phyloP scores from a whole-genome alignment of 1,139 yeast genomes.

The Starmera stellimalicola region DNA sequence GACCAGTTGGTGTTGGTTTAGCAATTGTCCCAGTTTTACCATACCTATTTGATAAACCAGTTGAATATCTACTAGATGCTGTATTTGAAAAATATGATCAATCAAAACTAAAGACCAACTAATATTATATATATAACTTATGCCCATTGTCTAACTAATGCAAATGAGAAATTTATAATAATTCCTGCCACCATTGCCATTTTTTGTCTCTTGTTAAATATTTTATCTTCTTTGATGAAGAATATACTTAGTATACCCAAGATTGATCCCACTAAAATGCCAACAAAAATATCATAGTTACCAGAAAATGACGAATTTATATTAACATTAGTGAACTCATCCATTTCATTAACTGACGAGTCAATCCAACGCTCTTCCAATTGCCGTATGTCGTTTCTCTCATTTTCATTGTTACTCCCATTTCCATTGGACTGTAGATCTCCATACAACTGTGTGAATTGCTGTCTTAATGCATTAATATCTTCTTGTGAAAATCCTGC shows the following conservation, averaged over 20 bases:
- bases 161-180: slow-evolving; percentile 47
- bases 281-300: slow-evolving; percentile 54
- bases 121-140: slow-evolving; percentile 8
- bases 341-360: slow-evolving; percentile 49
- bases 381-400: slow-evolving; percentile 37
- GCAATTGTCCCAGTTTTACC: slow-evolving; percentile 75
- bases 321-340: slow-evolving; percentile 26
- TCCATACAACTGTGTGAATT: slow-evolving; percentile 64
- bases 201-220: slow-evolving; percentile 48
- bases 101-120: not conserved
- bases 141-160: slow-evolving; percentile 42
- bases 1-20: slow-evolving; percentile 72
- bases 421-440: slow-evolving; percentile 20
- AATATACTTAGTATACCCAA: slow-evolving; percentile 55
- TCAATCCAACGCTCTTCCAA: slow-evolving; percentile 91
- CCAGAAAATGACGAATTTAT: slow-evolving; percentile 26
- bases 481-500: slow-evolving; percentile 82
- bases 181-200: slow-evolving; percentile 59
- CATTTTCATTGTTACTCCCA: not conserved
- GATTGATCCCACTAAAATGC: slow-evolving; percentile 53
- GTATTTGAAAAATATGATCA: slow-evolving; percentile 50
- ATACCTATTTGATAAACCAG: slow-evolving; percentile 74
- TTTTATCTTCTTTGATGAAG: slow-evolving; percentile 44
- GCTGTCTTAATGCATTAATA: slow-evolving; percentile 59
- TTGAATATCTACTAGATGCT: slow-evolving; percentile 59